These are phyloP conservation scores for Pyrenula massariospora DNA, from an alignment of 495 filamentous ascomycete genomes.

Conservation along the genomic window DNA sequence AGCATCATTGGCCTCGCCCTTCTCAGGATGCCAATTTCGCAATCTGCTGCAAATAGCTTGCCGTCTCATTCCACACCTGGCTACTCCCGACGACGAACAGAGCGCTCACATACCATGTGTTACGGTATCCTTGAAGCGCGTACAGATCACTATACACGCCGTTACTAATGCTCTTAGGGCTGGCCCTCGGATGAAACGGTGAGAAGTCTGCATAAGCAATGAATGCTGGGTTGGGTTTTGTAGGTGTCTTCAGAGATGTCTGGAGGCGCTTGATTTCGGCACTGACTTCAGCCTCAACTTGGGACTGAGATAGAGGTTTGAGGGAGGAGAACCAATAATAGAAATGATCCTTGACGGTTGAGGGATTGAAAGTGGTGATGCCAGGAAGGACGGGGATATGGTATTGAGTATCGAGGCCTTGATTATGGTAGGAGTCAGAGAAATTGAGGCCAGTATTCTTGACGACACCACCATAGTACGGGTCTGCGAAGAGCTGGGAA, in stretches of 20 bases:
- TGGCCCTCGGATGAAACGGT: background rate
- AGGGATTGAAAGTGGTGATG: slow-evolving; percentile 11
- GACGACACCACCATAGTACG: slow-evolving; percentile 12
- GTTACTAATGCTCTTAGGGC: slow-evolving; percentile 6
- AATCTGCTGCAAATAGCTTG: background rate
- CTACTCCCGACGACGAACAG: background rate
- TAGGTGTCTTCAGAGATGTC: background rate
- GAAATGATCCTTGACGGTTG: slow-evolving; percentile 5
- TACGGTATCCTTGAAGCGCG: slow-evolving; percentile 16
- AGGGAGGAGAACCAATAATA: slow-evolving; percentile 7
- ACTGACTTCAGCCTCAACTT: slow-evolving; percentile 8
- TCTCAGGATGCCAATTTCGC: background rate
- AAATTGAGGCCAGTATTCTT: slow-evolving; percentile 12
- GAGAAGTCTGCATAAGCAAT: background rate
- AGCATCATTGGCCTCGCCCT: no score
- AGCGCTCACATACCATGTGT: slow-evolving; percentile 19
- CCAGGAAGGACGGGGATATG: slow-evolving; percentile 15
- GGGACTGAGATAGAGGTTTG: slow-evolving; percentile 4
- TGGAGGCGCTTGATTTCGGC: background rate
- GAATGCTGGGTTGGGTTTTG: background rate
- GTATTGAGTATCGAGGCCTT: slow-evolving; percentile 15
- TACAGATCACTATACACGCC: slow-evolving; percentile 17
- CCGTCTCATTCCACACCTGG: background rate
- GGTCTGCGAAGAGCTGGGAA: slow-evolving; percentile 14
- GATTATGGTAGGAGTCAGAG: slow-evolving; percentile 15